Percentiles rank a stretch among this genome's conserved stretches.
Evolutionary conservation across 768 basidiomycete species (phyloP).

Genomic region (Pleurotus cornucopiae): DNA sequence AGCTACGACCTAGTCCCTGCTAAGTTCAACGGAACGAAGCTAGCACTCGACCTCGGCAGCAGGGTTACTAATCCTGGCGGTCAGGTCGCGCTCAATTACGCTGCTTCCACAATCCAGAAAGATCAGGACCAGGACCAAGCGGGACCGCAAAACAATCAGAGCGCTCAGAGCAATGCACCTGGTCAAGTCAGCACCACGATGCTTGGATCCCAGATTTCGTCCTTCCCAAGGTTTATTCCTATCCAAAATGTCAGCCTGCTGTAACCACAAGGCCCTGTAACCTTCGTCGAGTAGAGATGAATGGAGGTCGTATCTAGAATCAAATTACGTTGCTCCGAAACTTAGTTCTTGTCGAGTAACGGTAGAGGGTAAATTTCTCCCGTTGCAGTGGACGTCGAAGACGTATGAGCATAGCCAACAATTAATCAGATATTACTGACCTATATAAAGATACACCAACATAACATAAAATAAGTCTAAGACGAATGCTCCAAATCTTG

Average conservation of each 20-base stretch:
- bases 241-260: not conserved
- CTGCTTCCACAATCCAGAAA: not conserved
- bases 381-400: no score
- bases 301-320: no score
- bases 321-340: no score
- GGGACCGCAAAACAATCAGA: not conserved
- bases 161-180: no score
- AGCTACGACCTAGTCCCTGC: not conserved
- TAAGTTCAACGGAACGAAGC: not conserved
- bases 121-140: not conserved
- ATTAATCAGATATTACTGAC: not conserved
- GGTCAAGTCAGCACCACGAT: not conserved
- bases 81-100: not conserved
- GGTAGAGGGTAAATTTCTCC: no score
- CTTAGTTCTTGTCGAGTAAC: no score
- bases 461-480: not conserved
- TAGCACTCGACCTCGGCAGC: not conserved
- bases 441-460: not conserved
- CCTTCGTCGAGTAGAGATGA: no score
- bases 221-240: not conserved
- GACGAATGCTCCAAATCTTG: not conserved
- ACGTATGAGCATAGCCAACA: not conserved
- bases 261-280: not conserved
- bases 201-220: not conserved
- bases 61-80: not conserved